Evolutionary conservation across 352 stramenopile species (phyloP).

Genomic region (Phytophthora ramorum): DNA sequence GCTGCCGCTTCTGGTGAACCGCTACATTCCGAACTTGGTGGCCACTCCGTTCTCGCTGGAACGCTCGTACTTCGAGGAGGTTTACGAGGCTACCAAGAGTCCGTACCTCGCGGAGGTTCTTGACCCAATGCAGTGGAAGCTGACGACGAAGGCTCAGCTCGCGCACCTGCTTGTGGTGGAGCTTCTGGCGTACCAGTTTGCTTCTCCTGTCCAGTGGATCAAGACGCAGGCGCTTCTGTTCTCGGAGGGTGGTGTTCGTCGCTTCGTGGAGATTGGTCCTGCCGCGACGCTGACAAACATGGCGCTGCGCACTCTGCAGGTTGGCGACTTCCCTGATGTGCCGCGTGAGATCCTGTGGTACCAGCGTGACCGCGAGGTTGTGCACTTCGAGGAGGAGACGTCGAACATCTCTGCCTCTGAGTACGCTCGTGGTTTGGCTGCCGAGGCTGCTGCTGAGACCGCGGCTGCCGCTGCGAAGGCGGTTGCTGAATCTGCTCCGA

Average conservation of each 20-base stretch:
- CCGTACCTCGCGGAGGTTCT: conserved; percentile 72
- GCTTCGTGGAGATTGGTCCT: conserved; percentile 87
- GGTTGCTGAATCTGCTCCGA: conserved; percentile 46
- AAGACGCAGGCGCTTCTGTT: conserved; percentile 87
- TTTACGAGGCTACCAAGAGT: conserved; percentile 76
- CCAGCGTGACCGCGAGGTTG: conserved; percentile 78
- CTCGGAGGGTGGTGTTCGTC: conserved; percentile 55
- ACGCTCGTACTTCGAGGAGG: conserved; percentile 77
- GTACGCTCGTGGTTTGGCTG: conserved; percentile 55
- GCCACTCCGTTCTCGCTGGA: conserved; percentile 83
- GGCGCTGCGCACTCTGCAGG: conserved; percentile 79
- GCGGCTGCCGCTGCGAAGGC: conserved; percentile 46
- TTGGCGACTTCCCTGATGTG: conserved; percentile 66
- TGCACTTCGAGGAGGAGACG: conserved; percentile 82
- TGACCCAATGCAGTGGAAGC: conserved; percentile 76
- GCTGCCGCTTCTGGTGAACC: conserved; percentile 70
- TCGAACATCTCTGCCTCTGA: conserved; percentile 72
- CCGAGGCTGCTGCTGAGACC: conserved; percentile 31
- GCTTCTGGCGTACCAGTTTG: conserved; percentile 90
- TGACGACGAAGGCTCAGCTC: conserved; percentile 69
- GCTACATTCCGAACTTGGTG: conserved; percentile 90
- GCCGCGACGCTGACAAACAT: conserved; percentile 87
- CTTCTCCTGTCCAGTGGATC: conserved; percentile 91
- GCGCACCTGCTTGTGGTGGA: conserved; percentile 84
- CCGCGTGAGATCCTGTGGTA: conserved; percentile 84